Conservation (phyloP, 371 early-diverging fungal genomes). For the Dichotomocladium elegans region DNA sequence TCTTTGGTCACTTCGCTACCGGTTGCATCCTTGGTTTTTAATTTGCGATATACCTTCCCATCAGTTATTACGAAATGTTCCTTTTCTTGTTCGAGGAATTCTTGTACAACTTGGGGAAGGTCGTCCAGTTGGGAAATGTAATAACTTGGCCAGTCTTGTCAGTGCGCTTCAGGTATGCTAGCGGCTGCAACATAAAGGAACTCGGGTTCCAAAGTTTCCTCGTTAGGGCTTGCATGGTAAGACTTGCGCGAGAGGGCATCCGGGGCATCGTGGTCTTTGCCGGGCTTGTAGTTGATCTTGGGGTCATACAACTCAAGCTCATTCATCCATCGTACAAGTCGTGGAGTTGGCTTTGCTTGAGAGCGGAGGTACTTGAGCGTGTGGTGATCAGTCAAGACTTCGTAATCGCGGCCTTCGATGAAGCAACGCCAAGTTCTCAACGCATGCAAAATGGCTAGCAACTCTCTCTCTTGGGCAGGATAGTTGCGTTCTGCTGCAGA, state of each 20-base stretch:
- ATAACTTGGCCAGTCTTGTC: slow-evolving; percentile 17
- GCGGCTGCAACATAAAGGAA: slow-evolving; percentile 10
- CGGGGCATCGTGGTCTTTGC: slow-evolving; percentile 16
- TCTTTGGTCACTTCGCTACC: background rate
- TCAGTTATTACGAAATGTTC: background rate
- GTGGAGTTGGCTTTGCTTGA: slow-evolving; percentile 18
- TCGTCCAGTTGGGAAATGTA: slow-evolving; percentile 1
- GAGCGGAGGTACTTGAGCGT: slow-evolving; percentile 17
- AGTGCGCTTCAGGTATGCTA: no score
- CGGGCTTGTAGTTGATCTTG: slow-evolving; percentile 18
- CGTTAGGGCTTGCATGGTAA: background rate
- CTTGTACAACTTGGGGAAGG: background rate
- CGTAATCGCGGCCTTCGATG: slow-evolving; percentile 14
- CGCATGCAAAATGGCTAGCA: slow-evolving; percentile 27
- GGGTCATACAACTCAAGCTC: slow-evolving; percentile 26
- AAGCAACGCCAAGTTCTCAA: slow-evolving; percentile 27
- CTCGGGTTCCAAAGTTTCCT: slow-evolving; percentile 9
- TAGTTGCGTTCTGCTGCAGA: slow-evolving; percentile 15
- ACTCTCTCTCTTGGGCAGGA: slow-evolving; percentile 35
- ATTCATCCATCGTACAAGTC: slow-evolving; percentile 21
- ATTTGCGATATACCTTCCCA: background rate
- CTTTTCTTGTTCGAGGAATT: background rate
- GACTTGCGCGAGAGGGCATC: slow-evolving; percentile 7
- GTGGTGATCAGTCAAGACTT: slow-evolving; percentile 20
- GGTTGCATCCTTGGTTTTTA: no score